Evolutionary conservation across 202 grass and related monocot species (phyloP), one percentile per base, ranked within the genome.

Genomic region (Schoenoplectus triqueter): DNA sequence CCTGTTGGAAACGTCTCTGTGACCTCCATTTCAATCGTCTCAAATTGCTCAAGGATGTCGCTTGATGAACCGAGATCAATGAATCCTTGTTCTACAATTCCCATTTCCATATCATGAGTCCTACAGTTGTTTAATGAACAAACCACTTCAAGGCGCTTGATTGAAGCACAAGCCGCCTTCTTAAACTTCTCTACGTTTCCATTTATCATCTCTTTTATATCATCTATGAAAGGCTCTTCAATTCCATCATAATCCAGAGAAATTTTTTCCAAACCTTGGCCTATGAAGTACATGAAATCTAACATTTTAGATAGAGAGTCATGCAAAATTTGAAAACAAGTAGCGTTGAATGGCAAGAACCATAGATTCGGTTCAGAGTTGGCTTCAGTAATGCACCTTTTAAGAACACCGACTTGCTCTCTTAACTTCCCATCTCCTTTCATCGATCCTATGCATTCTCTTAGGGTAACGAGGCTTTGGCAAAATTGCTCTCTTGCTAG

Each of bases 251-350:
- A 40, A 17, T 65, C 80, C 61, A 71, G 72, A 17, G 72, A 87
- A 44, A 82, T 66, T 7, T 84, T 19, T 64, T 80, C 82, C 59
- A 85, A 76, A 79, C 73, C 63, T 20, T 83, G 69, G 15, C 67
- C 78, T 21, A 90, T 81, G 59, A 94, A 82, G 39, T 85, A 88
- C 19, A 97, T 80, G 45, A 94, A 61, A 82, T 92, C 85, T 57
- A 47, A 63, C 67, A 91, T 92, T 87, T 87, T 94, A 40, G 72
- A 73, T 49, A 97, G 57, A 82, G 81, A 92, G 10, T 48, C 86
- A 45, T 87, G 78, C 9, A 97, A 86, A 61, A 86, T 90, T 3
- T 75, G 48, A 6, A 87, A 94, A 55, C 77, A 75, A 57, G 81
- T 64, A 18, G 18, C 13, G 0, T 90, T 90, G 85, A 94, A 92